Percentiles rank a stretch among this genome's conserved stretches.
These are phyloP conservation scores for Rhynchosporium secalis DNA, from an alignment of 2,329 filamentous ascomycete genomes.

Conservation along the genomic window DNA sequence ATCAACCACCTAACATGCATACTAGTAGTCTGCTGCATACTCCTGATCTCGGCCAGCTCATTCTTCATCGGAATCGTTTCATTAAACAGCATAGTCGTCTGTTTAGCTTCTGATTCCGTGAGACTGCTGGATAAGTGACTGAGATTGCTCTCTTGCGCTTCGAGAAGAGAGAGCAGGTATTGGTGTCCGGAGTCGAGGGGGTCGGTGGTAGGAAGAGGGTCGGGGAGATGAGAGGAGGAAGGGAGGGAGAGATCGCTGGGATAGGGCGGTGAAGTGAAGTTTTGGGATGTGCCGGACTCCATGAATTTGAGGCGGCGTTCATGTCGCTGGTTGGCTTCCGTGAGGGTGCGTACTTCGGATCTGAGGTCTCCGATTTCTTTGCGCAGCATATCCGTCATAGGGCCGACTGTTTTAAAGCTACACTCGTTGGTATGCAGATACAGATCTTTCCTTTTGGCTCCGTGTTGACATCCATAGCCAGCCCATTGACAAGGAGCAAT, in stretches of 20 bases:
- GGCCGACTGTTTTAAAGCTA: conserved; percentile 53
- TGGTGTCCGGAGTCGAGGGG: conserved; percentile 44
- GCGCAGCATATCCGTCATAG: conserved; percentile 49
- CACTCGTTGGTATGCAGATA: conserved; percentile 51
- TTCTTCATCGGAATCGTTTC: conserved; percentile 62
- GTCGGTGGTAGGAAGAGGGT: conserved; percentile 28
- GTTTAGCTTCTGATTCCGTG: conserved; percentile 58
- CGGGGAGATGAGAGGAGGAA: conserved; percentile 34
- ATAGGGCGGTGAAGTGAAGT: conserved; percentile 33
- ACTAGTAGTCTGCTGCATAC: conserved; percentile 38
- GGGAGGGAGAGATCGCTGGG: conserved; percentile 31
- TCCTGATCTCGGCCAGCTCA: conserved; percentile 55
- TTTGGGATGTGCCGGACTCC: conserved; percentile 40
- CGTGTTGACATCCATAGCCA: conserved; percentile 50
- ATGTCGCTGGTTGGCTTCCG: conserved; percentile 44
- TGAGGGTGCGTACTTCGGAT: conserved; percentile 49
- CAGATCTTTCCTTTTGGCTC: conserved; percentile 44
- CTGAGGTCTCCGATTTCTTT: conserved; percentile 44
- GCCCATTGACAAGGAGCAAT: conserved; percentile 49
- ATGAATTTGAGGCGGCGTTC: conserved; percentile 47
- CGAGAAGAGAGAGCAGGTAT: conserved; percentile 48
- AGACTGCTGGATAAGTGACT: conserved; percentile 58
- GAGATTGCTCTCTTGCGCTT: conserved; percentile 56
- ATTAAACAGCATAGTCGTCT: conserved; percentile 61
- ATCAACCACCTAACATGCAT: conserved; percentile 42